Conservation (phyloP, 345 rosid genomes). For the Rhodomyrtus tomentosa region DNA sequence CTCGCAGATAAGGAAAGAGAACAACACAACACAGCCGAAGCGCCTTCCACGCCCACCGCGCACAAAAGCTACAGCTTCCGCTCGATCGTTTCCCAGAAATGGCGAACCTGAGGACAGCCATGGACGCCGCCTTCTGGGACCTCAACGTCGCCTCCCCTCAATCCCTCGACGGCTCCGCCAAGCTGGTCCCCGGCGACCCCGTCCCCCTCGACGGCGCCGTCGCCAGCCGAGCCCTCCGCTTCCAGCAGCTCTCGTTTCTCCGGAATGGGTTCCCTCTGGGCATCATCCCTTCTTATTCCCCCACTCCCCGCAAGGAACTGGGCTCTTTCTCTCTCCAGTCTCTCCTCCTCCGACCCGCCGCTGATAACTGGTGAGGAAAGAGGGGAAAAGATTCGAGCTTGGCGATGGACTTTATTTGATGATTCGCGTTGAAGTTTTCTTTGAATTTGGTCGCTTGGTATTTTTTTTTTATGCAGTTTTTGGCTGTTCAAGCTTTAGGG, state of each 20-base stretch:
- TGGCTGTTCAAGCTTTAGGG: neutral
- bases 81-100: conserved; percentile 12
- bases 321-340: conserved; percentile 71
- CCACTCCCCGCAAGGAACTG: conserved; percentile 31
- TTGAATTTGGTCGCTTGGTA: neutral
- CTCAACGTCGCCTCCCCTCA: conserved; percentile 51
- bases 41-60: neutral
- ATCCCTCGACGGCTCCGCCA: conserved; percentile 53
- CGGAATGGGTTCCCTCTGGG: conserved; percentile 70
- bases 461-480: neutral
- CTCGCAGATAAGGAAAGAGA: neutral
- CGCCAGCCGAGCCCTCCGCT: conserved; percentile 62
- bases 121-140: conserved; percentile 82
- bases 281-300: conserved; percentile 57
- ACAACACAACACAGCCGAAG: neutral
- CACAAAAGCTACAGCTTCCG: neutral
- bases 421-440: neutral
- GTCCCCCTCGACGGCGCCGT: conserved; percentile 56
- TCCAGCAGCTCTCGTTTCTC: conserved; percentile 78
- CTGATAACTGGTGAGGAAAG: conserved; percentile 39
- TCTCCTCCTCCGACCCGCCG: conserved; percentile 42
- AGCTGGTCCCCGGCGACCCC: conserved; percentile 67
- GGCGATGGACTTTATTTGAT: neutral
- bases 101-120: conserved; percentile 68
- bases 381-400: neutral